Percentiles rank a stretch among this genome's conserved stretches.
Conservation (phyloP, 352 stramenopile genomes). For the Phytopythium chamaehyphon region DNA sequence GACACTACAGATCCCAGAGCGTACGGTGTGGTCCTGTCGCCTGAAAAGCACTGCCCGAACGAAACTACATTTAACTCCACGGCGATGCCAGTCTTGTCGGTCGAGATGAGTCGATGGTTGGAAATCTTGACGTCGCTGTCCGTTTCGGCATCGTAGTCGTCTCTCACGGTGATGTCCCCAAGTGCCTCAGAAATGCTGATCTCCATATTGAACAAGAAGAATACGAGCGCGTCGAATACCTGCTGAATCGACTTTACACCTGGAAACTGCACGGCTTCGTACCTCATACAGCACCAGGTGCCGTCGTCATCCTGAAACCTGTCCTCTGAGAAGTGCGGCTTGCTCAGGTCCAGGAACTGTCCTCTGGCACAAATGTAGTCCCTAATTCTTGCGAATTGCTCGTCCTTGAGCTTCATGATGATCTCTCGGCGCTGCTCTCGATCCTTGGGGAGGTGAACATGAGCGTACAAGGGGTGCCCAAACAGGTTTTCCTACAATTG, state of each 20-base stretch:
- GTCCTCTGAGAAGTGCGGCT: conserved; percentile 21
- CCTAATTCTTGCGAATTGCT: conserved; percentile 15
- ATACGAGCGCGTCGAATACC: conserved; percentile 30
- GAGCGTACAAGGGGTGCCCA: conserved; percentile 7
- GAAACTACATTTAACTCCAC: not conserved
- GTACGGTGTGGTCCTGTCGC: conserved; percentile 9
- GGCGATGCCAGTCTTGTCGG: not conserved
- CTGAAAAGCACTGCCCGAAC: conserved; percentile 1
- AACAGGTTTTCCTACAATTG: conserved; percentile 13
- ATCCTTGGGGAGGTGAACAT: conserved; percentile 13
- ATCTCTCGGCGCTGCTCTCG: conserved; percentile 14
- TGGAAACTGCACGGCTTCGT: conserved; percentile 23
- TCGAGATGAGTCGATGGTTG: conserved; percentile 20
- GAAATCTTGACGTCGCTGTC: conserved; percentile 13
- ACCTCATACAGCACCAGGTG: conserved; percentile 17
- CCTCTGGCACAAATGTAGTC: conserved; percentile 20
- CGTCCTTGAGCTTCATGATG: conserved; percentile 12
- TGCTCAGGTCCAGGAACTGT: conserved; percentile 14
- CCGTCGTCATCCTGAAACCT: conserved; percentile 14
- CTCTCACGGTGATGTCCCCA: conserved; percentile 29
- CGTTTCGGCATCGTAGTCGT: conserved; percentile 27
- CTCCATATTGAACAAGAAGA: conserved; percentile 34
- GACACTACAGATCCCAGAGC: conserved; percentile 17
- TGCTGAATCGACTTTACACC: conserved; percentile 19
- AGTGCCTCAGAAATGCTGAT: conserved; percentile 33